A percentile compares a stretch with the other conserved stretches of the same genome.
Conservation (phyloP, 257 asterid genomes). For the Gentiana dahurica region DNA sequence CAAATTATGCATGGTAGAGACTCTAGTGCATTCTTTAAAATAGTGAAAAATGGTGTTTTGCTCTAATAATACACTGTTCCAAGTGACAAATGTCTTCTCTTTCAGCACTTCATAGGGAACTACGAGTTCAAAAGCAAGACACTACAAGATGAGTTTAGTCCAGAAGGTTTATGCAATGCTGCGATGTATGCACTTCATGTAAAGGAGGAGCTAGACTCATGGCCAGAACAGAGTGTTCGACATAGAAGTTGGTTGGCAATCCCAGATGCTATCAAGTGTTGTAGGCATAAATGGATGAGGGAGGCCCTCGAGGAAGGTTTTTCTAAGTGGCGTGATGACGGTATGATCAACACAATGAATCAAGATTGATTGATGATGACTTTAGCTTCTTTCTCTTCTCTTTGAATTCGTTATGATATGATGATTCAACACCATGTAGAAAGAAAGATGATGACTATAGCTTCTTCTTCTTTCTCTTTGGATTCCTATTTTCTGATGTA, state of each 20-base stretch:
- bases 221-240: conserved; percentile 68
- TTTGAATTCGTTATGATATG: no score
- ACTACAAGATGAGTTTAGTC: conserved; percentile 64
- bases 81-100: background rate
- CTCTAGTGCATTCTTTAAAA: no score
- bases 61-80: no score
- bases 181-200: conserved; percentile 74
- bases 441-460: no score
- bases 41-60: no score
- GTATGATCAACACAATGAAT: conserved; percentile 46
- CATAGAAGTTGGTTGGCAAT: conserved; percentile 61
- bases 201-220: conserved; percentile 66
- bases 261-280: conserved; percentile 49
- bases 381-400: no score
- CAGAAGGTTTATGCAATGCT: conserved; percentile 80
- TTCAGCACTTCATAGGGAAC: conserved; percentile 72
- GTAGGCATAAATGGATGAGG: conserved; percentile 78
- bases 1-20: no score
- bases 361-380: no score
- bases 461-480: no score
- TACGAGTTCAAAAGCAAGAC: conserved; percentile 79
- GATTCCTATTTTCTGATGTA: no score
- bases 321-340: conserved; percentile 51
- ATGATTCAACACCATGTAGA: no score
- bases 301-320: conserved; percentile 73